These are phyloP conservation scores for Eutypella sp. DNA, from an alignment of 2,329 filamentous ascomycete genomes.

Conservation along the genomic window DNA sequence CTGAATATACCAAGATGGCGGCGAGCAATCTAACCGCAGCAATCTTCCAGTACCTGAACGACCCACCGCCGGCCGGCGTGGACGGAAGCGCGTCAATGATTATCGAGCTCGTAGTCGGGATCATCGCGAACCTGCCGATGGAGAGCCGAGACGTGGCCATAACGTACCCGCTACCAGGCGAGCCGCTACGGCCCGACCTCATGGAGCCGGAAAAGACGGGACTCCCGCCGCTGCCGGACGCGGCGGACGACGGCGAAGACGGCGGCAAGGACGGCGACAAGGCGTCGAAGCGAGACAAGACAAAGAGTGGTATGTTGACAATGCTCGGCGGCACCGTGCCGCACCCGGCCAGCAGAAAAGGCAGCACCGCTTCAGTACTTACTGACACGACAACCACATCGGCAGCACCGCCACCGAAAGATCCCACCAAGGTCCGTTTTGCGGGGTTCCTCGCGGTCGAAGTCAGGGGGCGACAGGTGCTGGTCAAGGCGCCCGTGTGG, in stretches of 20 bases:
- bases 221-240: slow-evolving; percentile 53
- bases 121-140: slow-evolving; percentile 78
- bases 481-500: slow-evolving; percentile 74
- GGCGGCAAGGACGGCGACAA: slow-evolving; percentile 35
- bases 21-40: slow-evolving; percentile 64
- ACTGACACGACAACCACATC: slow-evolving; percentile 35
- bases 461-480: slow-evolving; percentile 68
- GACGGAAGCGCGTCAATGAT: slow-evolving; percentile 89
- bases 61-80: slow-evolving; percentile 75
- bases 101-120: slow-evolving; percentile 80
- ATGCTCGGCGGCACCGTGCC: slow-evolving; percentile 23
- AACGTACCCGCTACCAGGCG: slow-evolving; percentile 76
- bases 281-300: slow-evolving; percentile 34
- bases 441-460: slow-evolving; percentile 71
- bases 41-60: slow-evolving; percentile 68
- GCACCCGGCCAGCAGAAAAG: slow-evolving; percentile 26
- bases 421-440: slow-evolving; percentile 60
- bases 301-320: slow-evolving; percentile 44
- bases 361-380: slow-evolving; percentile 31
- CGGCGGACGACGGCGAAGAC: slow-evolving; percentile 32
- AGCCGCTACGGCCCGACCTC: slow-evolving; percentile 60
- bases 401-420: slow-evolving; percentile 35
- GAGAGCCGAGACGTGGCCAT: slow-evolving; percentile 90
- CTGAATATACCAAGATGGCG: slow-evolving; percentile 64
- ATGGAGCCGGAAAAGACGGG: slow-evolving; percentile 83